These are phyloP conservation scores for Dryas alaskensis DNA, from an alignment of 306 rosid genomes.

Conservation along the genomic window DNA sequence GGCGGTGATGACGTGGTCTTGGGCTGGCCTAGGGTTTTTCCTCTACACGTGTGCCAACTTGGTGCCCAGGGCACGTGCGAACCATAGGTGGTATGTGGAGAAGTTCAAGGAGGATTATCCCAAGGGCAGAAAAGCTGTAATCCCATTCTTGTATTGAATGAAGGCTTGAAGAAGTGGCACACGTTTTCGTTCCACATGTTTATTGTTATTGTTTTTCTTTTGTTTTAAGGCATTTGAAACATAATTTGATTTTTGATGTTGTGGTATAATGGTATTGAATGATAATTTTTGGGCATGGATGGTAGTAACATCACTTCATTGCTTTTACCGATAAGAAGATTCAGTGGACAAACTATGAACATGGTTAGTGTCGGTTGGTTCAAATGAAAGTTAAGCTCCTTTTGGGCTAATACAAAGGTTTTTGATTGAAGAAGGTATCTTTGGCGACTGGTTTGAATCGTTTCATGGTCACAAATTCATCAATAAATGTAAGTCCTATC, in stretches of 20 bases:
- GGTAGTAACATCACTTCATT: neutral
- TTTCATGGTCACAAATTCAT: too few species aligned
- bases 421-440: neutral
- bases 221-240: neutral
- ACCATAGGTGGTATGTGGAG: constrained; percentile 67
- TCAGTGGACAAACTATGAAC: constrained; percentile 1
- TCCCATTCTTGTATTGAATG: constrained; percentile 74
- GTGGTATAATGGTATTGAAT: neutral
- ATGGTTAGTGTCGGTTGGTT: neutral
- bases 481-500: too few species aligned
- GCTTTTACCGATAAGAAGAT: neutral
- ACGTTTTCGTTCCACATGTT: neutral
- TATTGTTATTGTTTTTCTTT: neutral
- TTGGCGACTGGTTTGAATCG: too few species aligned
- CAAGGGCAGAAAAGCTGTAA: constrained; percentile 55
- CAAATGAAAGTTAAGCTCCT: neutral
- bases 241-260: neutral
- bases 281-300: neutral
- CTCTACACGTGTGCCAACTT: constrained; percentile 70
- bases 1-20: constrained; percentile 75
- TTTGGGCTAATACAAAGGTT: neutral
- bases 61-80: constrained; percentile 75
- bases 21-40: constrained; percentile 65
- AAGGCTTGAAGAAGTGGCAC: neutral
- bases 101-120: constrained; percentile 88